Evolutionary conservation across 1,284 basidiomycete species (phyloP).

Genomic region (Ustilago tritici): DNA sequence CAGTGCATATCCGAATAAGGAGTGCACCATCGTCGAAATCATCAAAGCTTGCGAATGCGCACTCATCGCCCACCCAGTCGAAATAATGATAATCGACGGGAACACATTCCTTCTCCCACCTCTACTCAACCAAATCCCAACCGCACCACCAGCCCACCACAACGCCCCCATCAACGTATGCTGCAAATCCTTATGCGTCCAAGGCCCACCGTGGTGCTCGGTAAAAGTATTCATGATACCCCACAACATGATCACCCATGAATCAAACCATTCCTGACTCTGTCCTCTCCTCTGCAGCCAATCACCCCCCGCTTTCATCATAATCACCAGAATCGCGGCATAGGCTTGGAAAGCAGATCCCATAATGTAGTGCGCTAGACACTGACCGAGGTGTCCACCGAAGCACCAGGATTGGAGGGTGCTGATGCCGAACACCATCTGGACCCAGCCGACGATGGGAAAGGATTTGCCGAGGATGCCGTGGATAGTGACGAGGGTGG

Average conservation of each 20-base stretch:
- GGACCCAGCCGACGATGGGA: conserved; percentile 81
- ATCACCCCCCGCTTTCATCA: conserved; percentile 83
- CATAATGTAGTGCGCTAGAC: conserved; percentile 77
- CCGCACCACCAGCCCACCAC: conserved; percentile 88
- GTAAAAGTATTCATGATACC: conserved; percentile 89
- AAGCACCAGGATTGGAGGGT: conserved; percentile 73
- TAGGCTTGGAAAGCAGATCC: conserved; percentile 77
- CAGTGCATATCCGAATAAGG: conserved; percentile 84
- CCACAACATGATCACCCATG: conserved; percentile 88
- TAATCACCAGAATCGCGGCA: conserved; percentile 83
- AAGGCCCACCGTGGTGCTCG: conserved; percentile 72
- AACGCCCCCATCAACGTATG: conserved; percentile 77
- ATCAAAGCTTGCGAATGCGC: conserved; percentile 83
- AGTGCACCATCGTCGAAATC: conserved; percentile 77
- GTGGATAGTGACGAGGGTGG: conserved; percentile 80
- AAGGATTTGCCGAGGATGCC: conserved; percentile 86
- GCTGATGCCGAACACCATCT: conserved; percentile 64
- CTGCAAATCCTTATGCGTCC: conserved; percentile 90
- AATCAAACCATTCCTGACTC: conserved; percentile 89
- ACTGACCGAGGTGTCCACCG: conserved; percentile 77
- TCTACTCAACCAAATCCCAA: conserved; percentile 86
- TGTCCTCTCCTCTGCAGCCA: conserved; percentile 77
- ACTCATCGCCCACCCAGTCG: conserved; percentile 90
- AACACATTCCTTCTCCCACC: conserved; percentile 86
- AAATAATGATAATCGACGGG: conserved; percentile 80